Percentiles rank a stretch among this genome's conserved stretches.
These are phyloP conservation scores for Pleurostoma richardsiae DNA, from an alignment of 2,329 filamentous ascomycete species.

Conservation along the genomic window DNA sequence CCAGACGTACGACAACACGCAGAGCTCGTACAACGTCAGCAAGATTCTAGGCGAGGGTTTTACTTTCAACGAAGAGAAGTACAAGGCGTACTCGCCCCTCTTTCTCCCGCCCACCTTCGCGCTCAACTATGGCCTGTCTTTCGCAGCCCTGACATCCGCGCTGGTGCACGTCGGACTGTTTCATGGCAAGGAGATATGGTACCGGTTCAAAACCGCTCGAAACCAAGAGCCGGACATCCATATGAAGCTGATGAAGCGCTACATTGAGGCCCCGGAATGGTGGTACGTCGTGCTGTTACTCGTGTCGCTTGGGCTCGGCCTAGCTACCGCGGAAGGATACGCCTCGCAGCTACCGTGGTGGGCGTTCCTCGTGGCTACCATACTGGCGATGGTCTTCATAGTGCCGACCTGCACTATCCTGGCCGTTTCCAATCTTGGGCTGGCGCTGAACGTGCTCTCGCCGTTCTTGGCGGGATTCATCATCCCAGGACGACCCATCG, in stretches of 20 bases:
- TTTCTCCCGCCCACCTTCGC: constrained; percentile 44
- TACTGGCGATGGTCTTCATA: constrained; percentile 39
- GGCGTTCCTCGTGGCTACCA: constrained; percentile 43
- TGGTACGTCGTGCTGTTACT: constrained; percentile 44
- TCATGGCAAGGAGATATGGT: constrained; percentile 36
- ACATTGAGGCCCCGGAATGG: constrained; percentile 46
- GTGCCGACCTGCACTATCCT: constrained; percentile 41
- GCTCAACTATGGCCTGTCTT: constrained; percentile 44
- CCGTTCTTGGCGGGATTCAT: constrained; percentile 55
- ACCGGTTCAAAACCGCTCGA: constrained; percentile 36
- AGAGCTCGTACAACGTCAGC: constrained; percentile 41
- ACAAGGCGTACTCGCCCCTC: constrained; percentile 48
- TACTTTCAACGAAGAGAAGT: constrained; percentile 45
- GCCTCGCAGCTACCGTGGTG: constrained; percentile 47
- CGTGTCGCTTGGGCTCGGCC: constrained; percentile 39
- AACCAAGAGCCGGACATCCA: constrained; percentile 45
- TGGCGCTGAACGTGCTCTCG: constrained; percentile 48
- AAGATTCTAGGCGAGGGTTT: constrained; percentile 43
- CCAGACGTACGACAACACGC: constrained; percentile 52
- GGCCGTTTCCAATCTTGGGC: constrained; percentile 44
- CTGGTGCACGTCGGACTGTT: constrained; percentile 30
- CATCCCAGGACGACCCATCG: constrained; percentile 49
- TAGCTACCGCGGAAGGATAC: constrained; percentile 39
- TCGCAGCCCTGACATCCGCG: constrained; percentile 43
- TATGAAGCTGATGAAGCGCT: constrained; percentile 47